Conservation (phyloP, 169 alveolate genomes). For the Perkinsus olseni region DNA sequence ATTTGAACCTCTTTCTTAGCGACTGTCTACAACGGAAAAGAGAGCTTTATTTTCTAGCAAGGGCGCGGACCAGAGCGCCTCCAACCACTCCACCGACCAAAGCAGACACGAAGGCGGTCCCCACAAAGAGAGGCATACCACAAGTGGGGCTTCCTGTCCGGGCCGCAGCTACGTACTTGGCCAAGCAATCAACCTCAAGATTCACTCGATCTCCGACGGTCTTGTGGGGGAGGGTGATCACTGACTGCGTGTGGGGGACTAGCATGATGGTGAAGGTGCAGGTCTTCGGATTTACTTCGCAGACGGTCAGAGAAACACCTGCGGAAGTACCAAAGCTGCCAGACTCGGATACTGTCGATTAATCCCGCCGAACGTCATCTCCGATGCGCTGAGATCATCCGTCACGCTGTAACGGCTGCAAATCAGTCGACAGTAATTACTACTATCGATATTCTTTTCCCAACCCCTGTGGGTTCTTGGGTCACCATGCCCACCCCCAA, state of each 20-base stretch:
- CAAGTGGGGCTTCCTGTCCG: background rate
- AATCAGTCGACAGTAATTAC: too few relatives aligned
- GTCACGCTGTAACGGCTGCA: too few relatives aligned
- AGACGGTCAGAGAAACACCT: slow-evolving; percentile 11
- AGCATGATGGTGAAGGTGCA: slow-evolving; percentile 14
- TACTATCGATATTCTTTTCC: too few relatives aligned
- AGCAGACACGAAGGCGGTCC: background rate
- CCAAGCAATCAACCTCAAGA: slow-evolving; percentile 14
- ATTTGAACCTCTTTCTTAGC: too few relatives aligned
- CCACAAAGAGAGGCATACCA: background rate
- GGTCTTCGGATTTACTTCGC: background rate
- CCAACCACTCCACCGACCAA: background rate
- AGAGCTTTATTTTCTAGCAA: background rate
- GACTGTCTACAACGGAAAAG: too few relatives aligned
- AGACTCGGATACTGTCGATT: background rate
- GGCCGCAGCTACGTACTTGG: slow-evolving; percentile 1
- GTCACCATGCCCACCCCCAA: too few relatives aligned
- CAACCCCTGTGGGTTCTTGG: too few relatives aligned
- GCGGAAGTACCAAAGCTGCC: background rate
- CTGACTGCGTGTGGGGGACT: slow-evolving; percentile 7
- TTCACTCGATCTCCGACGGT: slow-evolving; percentile 1
- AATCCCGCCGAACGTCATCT: too few relatives aligned
- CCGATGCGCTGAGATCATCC: background rate
- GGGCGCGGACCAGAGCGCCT: background rate
- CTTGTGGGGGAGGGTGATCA: background rate